Conservation (phyloP, 768 basidiomycete genomes). For the Clitopilus passeckerianus region DNA sequence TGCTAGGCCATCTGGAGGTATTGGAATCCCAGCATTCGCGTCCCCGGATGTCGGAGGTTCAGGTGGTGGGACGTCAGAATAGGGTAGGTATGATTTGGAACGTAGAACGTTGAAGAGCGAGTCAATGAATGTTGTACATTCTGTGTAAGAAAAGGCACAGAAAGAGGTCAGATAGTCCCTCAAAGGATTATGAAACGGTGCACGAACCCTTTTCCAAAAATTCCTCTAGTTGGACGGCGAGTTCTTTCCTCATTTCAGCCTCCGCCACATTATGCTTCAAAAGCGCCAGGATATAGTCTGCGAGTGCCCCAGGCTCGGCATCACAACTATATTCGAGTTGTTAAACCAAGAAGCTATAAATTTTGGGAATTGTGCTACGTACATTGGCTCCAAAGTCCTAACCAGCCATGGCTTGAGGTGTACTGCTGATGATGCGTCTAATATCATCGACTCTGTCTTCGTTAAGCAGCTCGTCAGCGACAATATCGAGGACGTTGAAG, state of each 20-base stretch:
- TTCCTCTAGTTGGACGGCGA: conserved; percentile 76
- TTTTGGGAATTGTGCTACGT: conserved; percentile 15
- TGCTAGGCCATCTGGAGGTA: conserved; percentile 66
- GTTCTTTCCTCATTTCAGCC: conserved; percentile 74
- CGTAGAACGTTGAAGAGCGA: conserved; percentile 81
- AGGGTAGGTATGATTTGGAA: conserved; percentile 83
- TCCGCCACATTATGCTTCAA: conserved; percentile 87
- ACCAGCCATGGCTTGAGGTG: conserved; percentile 88
- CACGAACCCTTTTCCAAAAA: conserved; percentile 85
- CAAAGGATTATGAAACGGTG: conserved; percentile 8
- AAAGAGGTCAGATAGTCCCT: conserved; percentile 5
- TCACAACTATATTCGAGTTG: conserved; percentile 65
- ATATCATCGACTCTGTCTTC: conserved; percentile 44
- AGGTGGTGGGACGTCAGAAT: conserved; percentile 33
- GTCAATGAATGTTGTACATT: conserved; percentile 75
- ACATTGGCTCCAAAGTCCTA: conserved; percentile 90
- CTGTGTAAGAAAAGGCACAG: conserved; percentile 23
- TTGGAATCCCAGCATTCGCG: conserved; percentile 64
- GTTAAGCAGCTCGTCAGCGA: neutral
- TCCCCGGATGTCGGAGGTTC: conserved; percentile 31
- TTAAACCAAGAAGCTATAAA: conserved; percentile 5
- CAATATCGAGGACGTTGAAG: neutral
- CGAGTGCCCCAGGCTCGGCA: conserved; percentile 89
- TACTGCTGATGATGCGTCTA: conserved; percentile 56
- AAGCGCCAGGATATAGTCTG: conserved; percentile 92